A percentile compares a stretch with the other conserved stretches of the same genome.
Evolutionary conservation across 257 asterid genomes (phyloP).

Genomic region (Euphrasia confusa): DNA sequence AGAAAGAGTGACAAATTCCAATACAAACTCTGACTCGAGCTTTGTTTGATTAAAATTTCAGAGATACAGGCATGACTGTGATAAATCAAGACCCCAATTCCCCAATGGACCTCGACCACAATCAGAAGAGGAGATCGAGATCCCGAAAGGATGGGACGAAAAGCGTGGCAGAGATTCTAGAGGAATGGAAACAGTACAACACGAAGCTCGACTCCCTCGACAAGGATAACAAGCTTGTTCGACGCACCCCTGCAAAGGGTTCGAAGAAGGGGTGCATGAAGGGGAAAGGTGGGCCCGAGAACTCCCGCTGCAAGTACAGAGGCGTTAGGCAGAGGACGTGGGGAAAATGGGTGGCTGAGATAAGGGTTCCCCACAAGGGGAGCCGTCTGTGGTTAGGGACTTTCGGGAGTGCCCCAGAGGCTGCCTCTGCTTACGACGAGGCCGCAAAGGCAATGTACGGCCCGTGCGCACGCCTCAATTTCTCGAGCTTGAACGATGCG

Average conservation of each 20-base stretch:
- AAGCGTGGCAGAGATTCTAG: conserved; percentile 44
- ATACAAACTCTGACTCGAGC: too few relatives aligned
- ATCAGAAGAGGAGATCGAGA: conserved; percentile 39
- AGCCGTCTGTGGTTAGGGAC: conserved; percentile 57
- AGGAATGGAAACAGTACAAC: conserved; percentile 53
- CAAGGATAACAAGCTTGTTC: conserved; percentile 23
- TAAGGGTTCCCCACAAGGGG: conserved; percentile 52
- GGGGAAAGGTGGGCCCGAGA: conserved; percentile 66
- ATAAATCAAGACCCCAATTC: conserved; percentile 16
- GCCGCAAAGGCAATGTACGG: conserved; percentile 61
- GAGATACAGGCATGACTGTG: conserved; percentile 20
- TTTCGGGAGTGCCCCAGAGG: conserved; percentile 35
- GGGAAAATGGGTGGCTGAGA: conserved; percentile 76
- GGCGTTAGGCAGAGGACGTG: conserved; percentile 70
- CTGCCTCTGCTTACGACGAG: conserved; percentile 56
- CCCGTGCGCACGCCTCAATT: conserved; percentile 44
- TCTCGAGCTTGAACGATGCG: conserved; percentile 19
- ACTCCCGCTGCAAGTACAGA: conserved; percentile 41
- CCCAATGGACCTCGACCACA: conserved; percentile 20
- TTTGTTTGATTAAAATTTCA: too few relatives aligned
- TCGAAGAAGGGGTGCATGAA: conserved; percentile 67
- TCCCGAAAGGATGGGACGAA: conserved; percentile 32
- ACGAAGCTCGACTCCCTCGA: conserved; percentile 25
- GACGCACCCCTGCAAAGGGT: conserved; percentile 60
- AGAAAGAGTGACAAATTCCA: too few relatives aligned